Evolutionary conservation across 2,329 filamentous ascomycete species (phyloP).

Genomic region (Geosmithia putterillii): DNA sequence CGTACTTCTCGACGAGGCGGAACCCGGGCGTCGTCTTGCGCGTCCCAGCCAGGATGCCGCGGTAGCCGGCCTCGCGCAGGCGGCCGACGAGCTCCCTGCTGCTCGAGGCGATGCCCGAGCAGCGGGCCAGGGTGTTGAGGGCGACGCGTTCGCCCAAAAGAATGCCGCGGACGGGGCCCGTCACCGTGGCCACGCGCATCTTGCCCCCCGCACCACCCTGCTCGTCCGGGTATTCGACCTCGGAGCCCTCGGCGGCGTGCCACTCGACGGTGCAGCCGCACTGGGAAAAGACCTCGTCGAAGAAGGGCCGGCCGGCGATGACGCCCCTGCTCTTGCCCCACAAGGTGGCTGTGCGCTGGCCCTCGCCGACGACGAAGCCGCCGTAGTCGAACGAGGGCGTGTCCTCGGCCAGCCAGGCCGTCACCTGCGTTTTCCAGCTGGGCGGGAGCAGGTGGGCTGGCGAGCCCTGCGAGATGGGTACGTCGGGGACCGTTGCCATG

Average conservation of each 20-base stretch:
- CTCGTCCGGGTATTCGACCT: constrained; percentile 47
- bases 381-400: constrained; percentile 95
- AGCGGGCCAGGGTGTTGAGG: constrained; percentile 79
- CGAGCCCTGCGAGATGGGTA: constrained; percentile 19
- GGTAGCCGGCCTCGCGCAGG: constrained; percentile 57
- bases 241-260: constrained; percentile 65
- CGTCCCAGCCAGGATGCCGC: constrained; percentile 80
- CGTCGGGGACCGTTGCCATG: not conserved
- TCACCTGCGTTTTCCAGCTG: constrained; percentile 71
- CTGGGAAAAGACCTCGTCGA: constrained; percentile 85
- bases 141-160: constrained; percentile 90
- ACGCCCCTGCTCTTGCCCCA: constrained; percentile 65
- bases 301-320: constrained; percentile 86
- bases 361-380: constrained; percentile 84
- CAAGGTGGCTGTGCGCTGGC: constrained; percentile 48
- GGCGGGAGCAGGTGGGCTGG: constrained; percentile 65
- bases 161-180: constrained; percentile 65
- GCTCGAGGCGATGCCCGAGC: constrained; percentile 78
- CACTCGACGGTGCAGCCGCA: constrained; percentile 86
- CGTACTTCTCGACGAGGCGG: constrained; percentile 93
- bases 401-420: constrained; percentile 87
- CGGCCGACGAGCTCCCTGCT: constrained; percentile 41
- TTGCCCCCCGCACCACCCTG: constrained; percentile 23
- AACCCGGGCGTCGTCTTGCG: constrained; percentile 96
- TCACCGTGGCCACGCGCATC: constrained; percentile 64